These are phyloP conservation scores for Cymbidium sinense DNA, from an alignment of 106 monocot genomes.

Conservation along the genomic window DNA sequence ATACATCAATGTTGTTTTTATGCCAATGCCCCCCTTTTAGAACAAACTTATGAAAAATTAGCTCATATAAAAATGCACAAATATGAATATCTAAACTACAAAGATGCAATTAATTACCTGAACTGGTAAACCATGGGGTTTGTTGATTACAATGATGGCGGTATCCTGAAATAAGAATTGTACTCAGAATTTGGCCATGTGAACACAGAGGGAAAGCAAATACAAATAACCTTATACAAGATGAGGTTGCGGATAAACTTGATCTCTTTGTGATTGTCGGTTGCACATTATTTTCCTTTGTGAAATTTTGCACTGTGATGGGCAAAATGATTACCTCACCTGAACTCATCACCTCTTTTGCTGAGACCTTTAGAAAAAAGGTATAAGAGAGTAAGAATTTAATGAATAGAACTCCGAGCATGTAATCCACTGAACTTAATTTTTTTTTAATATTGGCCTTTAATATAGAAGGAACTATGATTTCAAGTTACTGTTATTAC, in stretches of 20 bases:
- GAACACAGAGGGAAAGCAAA: background rate
- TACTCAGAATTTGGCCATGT: background rate
- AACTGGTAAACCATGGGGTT: conserved; percentile 78
- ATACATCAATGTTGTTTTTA: conserved; percentile 60
- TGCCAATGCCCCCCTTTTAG: conserved; percentile 76
- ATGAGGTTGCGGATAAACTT: conserved; percentile 58
- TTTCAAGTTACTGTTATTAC: conserved; percentile 24
- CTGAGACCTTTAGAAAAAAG: conserved; percentile 56
- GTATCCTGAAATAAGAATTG: conserved; percentile 45
- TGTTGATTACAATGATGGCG: conserved; percentile 73
- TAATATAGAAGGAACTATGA: background rate
- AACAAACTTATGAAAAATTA: background rate
- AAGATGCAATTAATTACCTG: conserved; percentile 41
- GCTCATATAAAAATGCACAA: background rate
- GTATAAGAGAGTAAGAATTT: background rate
- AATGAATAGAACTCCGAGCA: background rate
- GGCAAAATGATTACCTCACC: conserved; percentile 82
- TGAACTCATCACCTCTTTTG: conserved; percentile 52
- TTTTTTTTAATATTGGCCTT: no score
- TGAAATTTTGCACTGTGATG: conserved; percentile 28
- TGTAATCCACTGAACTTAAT: background rate
- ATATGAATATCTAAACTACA: background rate
- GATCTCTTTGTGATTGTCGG: conserved; percentile 34
- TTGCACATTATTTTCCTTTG: conserved; percentile 15
- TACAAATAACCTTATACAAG: conserved; percentile 59